Base-by-base conservation (phyloP, 257 asterid genomes). In the Verbena officinalis region DNA sequence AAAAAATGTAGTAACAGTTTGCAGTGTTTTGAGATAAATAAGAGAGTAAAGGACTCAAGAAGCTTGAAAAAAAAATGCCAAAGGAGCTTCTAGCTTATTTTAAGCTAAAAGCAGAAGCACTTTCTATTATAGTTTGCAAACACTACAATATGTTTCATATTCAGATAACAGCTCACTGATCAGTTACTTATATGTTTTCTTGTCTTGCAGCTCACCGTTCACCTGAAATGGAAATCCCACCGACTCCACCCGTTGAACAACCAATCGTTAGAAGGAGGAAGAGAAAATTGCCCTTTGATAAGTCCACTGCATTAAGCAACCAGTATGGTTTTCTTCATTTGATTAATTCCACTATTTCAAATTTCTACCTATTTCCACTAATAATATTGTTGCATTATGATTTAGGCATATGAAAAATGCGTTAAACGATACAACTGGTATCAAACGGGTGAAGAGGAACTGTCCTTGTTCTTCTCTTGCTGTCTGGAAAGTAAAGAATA, bases 381-480 rank as follows among this genome's bases (percentile, higher is more conserved):
- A 34, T 73, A 54, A 69, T 48, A 15, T 62, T 72, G 14, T 19
- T 53, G n/a, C 36, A 23, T 71, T 57, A 33, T 73, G 59, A 63
- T 69, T 38, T 77, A 89, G 98, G 77, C 34, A 43, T 46, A 67
- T 92, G 73, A 79, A 56, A 59, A 75, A 36, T 14, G 39, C 70
- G 9, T 75, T 85, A 27, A 65, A 68, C 2, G 82, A 81, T 22
- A 52, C 85, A 15, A 69, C 75, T 30, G 72, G 44, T 62, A 65
- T 84, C 53, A 46, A 53, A 15, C 80, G 98, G 20, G 61, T 1
- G 30, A 82, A 39, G 59, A 76, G 67, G 65, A 63, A 76, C 30
- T 69, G 80, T 39, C 89, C 95, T 20, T 65, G 64, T 21, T 50
- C 83, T 76, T 60, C 84, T 70, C 78, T 89, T 44, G 86, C 70